Percentiles rank a stretch among this genome's conserved stretches.
Evolutionary conservation across 345 rosid species (phyloP).

Genomic region (Lumnitzera racemosa): DNA sequence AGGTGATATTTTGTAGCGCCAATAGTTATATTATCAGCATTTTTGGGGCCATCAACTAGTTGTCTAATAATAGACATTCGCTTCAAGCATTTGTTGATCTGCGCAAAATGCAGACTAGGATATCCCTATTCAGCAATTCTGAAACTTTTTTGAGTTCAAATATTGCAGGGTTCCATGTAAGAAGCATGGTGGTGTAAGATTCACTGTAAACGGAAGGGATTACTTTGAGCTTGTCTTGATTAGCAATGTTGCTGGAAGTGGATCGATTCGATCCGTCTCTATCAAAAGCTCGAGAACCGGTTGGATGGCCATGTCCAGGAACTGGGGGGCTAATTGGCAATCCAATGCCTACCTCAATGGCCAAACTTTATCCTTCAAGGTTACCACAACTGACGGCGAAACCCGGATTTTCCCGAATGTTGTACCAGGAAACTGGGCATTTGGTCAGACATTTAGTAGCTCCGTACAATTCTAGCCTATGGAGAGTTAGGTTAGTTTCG

Average conservation of each 20-base stretch:
- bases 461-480: slow-evolving; percentile 33
- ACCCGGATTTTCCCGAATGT: slow-evolving; percentile 35
- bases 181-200: slow-evolving; percentile 88
- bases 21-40: too few species aligned
- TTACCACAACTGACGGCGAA: slow-evolving; percentile 60
- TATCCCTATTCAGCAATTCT: too few species aligned
- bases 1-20: too few species aligned
- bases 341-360: slow-evolving; percentile 75
- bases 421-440: slow-evolving; percentile 59
- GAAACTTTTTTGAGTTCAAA: too few species aligned
- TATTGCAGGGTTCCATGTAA: slow-evolving; percentile 68
- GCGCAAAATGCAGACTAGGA: too few species aligned
- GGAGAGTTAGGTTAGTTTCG: neutral
- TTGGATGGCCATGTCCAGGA: slow-evolving; percentile 89
- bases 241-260: slow-evolving; percentile 70
- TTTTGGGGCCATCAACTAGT: too few species aligned
- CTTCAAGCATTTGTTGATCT: too few species aligned
- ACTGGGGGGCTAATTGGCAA: slow-evolving; percentile 98
- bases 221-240: slow-evolving; percentile 82
- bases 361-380: slow-evolving; percentile 69
- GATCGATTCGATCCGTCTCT: slow-evolving; percentile 55
- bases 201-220: slow-evolving; percentile 72
- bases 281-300: slow-evolving; percentile 69
- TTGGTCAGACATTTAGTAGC: slow-evolving; percentile 58
- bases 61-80: too few species aligned